Evolutionary conservation across 345 rosid species (phyloP).

Genomic region (Hevea brasiliensis): DNA sequence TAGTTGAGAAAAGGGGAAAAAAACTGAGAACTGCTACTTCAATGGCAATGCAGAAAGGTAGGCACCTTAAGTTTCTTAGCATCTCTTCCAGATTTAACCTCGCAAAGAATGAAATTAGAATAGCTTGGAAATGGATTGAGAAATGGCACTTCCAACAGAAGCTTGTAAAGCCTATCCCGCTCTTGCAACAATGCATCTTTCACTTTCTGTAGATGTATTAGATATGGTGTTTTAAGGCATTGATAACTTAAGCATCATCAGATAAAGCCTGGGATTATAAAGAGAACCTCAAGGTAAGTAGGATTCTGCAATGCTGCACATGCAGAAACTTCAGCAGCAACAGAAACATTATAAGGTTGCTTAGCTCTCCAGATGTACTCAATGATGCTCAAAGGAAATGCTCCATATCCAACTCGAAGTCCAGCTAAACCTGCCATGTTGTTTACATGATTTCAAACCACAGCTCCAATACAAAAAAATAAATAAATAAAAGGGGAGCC

Average conservation of each 20-base stretch:
- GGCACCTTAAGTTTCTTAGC: constrained; percentile 86
- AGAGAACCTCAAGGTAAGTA: constrained; percentile 62
- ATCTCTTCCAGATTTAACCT: constrained; percentile 73
- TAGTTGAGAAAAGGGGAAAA: no score
- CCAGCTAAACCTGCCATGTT: constrained; percentile 77
- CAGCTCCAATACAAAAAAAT: neutral
- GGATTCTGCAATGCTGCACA: constrained; percentile 81
- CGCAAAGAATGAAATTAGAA: constrained; percentile 85
- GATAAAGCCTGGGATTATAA: neutral
- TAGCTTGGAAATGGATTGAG: constrained; percentile 80
- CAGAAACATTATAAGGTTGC: constrained; percentile 93
- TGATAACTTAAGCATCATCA: neutral
- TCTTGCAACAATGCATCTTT: constrained; percentile 71
- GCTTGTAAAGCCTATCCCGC: constrained; percentile 68
- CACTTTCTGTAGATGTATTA: constrained; percentile 53
- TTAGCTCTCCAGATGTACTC: constrained; percentile 93
- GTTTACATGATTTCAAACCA: neutral
- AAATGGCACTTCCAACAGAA: constrained; percentile 69
- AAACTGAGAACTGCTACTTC: no score
- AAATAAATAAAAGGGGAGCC: no score
- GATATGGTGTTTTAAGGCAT: neutral
- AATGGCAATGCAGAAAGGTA: neutral
- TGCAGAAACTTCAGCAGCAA: constrained; percentile 91
- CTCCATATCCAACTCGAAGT: constrained; percentile 90
- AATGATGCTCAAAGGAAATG: constrained; percentile 82